These are phyloP conservation scores for Secale cereale DNA, from an alignment of 176 grass and related monocot genomes.

Conservation along the genomic window DNA sequence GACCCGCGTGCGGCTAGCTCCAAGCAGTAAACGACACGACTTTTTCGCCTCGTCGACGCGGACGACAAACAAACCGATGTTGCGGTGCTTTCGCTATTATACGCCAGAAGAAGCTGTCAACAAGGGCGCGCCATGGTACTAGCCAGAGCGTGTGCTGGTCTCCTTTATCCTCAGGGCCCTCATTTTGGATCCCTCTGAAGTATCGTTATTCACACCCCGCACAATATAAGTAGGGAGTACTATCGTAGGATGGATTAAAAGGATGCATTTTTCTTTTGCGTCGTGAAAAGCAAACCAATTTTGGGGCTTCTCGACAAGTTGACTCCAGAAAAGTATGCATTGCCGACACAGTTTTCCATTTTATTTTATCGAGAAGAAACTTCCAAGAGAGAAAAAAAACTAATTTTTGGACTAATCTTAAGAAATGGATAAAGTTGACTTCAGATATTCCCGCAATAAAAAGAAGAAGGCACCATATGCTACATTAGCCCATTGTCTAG, in stretches of 20 bases:
- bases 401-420: not conserved
- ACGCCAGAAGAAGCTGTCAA: no score
- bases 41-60: not conserved
- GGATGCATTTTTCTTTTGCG: no score
- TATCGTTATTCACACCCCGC: no score
- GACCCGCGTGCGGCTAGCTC: constrained; percentile 2
- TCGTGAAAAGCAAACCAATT: no score
- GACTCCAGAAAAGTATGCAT: not conserved
- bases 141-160: no score
- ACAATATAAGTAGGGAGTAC: no score
- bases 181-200: no score
- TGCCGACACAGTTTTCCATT: not conserved
- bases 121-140: no score
- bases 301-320: no score
- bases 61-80: constrained; percentile 1
- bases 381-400: not conserved
- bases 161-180: no score
- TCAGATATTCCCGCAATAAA: not conserved
- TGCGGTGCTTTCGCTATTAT: not conserved
- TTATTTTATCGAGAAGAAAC: not conserved
- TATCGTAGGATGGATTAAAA: not conserved
- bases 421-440: not conserved
- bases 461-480: not conserved
- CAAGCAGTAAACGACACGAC: not conserved
- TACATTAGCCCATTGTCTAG: not conserved